Conservation (phyloP, 495 filamentous ascomycete genomes). For the Xylaria venustula region DNA sequence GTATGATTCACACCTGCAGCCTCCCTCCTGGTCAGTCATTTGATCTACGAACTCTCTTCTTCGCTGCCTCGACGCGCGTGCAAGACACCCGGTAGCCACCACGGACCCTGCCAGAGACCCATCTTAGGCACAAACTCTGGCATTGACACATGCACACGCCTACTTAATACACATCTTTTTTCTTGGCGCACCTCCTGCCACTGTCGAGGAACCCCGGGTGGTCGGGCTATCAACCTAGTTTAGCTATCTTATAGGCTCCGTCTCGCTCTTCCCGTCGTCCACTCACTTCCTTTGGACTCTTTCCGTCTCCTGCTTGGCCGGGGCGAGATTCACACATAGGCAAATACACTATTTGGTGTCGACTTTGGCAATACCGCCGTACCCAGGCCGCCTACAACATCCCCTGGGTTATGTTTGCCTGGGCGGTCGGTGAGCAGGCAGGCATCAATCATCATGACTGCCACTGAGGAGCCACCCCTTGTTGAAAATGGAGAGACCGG, state of each 20-base stretch:
- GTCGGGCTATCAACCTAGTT: not conserved
- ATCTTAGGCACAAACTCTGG: constrained; percentile 15
- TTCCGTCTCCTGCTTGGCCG: not conserved
- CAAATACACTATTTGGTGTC: too few species aligned
- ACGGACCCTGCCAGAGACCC: not conserved
- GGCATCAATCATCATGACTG: constrained; percentile 13
- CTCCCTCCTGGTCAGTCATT: not conserved
- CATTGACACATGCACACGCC: not conserved
- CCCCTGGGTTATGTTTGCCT: constrained; percentile 3
- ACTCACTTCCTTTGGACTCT: too few species aligned
- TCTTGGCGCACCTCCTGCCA: not conserved
- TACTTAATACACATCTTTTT: not conserved
- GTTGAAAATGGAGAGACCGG: not conserved
- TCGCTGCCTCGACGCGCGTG: too few species aligned
- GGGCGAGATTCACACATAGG: too few species aligned
- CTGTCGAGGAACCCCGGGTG: not conserved
- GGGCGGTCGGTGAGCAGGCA: not conserved
- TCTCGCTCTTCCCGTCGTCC: too few species aligned
- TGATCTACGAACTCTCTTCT: not conserved
- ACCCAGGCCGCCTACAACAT: not conserved
- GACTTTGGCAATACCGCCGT: not conserved
- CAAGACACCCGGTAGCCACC: too few species aligned
- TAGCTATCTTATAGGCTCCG: not conserved
- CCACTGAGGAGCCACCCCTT: not conserved
- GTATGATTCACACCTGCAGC: not conserved